A percentile compares a stretch with the other conserved stretches of the same genome.
phyloP scores from a whole-genome alignment of 345 rosid species.

The Citrus cavaleriei region DNA sequence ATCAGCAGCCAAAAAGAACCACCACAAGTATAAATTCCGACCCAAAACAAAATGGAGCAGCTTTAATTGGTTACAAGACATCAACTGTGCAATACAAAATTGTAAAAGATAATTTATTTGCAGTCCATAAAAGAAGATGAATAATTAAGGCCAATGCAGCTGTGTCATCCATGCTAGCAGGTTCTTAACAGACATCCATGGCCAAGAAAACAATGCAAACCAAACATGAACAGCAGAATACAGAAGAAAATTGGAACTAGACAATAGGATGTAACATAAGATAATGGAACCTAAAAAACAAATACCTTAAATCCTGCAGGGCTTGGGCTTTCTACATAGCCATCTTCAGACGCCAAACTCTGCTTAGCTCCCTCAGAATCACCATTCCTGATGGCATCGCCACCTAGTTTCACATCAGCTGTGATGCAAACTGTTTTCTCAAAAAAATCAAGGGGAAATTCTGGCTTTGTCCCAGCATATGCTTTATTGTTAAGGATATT shows the following conservation, averaged over 20 bases:
- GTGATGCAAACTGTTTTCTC: conserved; percentile 93
- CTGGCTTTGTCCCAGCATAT: conserved; percentile 77
- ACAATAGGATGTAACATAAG: not conserved
- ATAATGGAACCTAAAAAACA: conserved; percentile 6
- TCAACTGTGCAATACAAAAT: too few relatives aligned
- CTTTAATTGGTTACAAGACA: not conserved
- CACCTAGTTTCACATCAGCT: conserved; percentile 83
- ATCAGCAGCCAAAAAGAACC: not conserved
- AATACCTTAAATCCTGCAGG: conserved; percentile 88
- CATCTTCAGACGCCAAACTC: conserved; percentile 88
- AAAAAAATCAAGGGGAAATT: conserved; percentile 95
- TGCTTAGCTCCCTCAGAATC: conserved; percentile 94
- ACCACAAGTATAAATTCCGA: not conserved
- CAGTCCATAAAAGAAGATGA: not conserved
- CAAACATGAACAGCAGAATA: not conserved
- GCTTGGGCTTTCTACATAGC: conserved; percentile 85
- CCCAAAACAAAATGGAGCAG: not conserved
- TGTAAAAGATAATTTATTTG: too few relatives aligned
- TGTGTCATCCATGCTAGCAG: not conserved
- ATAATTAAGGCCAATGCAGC: conserved; percentile 5
- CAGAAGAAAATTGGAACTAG: not conserved
- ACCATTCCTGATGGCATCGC: conserved; percentile 89
- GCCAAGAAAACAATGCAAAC: not conserved
- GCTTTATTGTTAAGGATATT: conserved; percentile 81
- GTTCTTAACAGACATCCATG: not conserved